A percentile compares a stretch with the other conserved stretches of the same genome.
phyloP scores from a whole-genome alignment of 2,329 filamentous ascomycete species.

The Cladophialophora exuberans region DNA sequence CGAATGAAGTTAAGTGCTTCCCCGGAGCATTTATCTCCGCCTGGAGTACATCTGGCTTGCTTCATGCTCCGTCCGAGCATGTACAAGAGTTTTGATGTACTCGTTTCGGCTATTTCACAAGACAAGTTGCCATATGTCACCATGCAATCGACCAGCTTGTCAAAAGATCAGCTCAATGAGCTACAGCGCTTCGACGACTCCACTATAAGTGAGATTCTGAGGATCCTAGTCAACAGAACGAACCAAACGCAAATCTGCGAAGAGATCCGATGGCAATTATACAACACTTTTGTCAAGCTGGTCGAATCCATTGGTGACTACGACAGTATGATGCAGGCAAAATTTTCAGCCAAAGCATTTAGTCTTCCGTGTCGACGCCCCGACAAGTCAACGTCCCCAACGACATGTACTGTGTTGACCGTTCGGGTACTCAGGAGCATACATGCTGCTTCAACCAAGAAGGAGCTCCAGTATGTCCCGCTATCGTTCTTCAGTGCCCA shows the following conservation, averaged over 20 bases:
- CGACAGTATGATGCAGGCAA: constrained; percentile 46
- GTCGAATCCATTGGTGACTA: constrained; percentile 45
- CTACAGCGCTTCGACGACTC: constrained; percentile 47
- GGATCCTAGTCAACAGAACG: constrained; percentile 37
- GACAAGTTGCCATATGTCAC: constrained; percentile 65
- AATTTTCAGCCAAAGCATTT: constrained; percentile 43
- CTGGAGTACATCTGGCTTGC: constrained; percentile 47
- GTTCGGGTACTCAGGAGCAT: constrained; percentile 67
- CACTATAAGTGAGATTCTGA: constrained; percentile 41
- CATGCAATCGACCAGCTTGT: constrained; percentile 57
- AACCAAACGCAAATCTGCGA: constrained; percentile 33
- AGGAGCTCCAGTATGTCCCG: constrained; percentile 62
- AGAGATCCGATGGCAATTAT: constrained; percentile 52
- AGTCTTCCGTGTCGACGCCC: constrained; percentile 41
- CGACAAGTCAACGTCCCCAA: constrained; percentile 36
- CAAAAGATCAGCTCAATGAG: constrained; percentile 60
- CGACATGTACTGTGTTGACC: constrained; percentile 53
- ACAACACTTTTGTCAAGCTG: constrained; percentile 43
- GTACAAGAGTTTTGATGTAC: constrained; percentile 64
- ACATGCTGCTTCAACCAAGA: constrained; percentile 56
- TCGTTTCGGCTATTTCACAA: constrained; percentile 60
- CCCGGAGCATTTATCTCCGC: constrained; percentile 32
- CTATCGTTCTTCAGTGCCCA: constrained; percentile 68
- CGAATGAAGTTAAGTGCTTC: constrained; percentile 63
- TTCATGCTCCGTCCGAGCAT: constrained; percentile 53